Conservation (phyloP, 371 early-diverging fungal genomes). For the Cokeromyces recurvatus region DNA sequence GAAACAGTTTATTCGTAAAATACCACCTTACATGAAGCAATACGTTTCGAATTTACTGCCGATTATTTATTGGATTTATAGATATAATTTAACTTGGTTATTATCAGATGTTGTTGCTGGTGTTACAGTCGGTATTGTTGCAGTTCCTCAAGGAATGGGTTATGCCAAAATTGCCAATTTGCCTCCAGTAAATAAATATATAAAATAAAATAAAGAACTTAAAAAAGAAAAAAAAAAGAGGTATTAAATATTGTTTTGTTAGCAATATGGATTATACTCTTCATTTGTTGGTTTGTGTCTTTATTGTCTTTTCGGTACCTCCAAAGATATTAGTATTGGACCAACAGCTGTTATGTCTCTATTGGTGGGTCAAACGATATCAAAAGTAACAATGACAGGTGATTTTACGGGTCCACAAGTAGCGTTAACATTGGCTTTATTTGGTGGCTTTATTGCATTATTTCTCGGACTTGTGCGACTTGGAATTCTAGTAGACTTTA, state of each 20-base stretch:
- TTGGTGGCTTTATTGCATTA: conserved; percentile 55
- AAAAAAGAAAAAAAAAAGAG: background rate
- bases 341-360: conserved; percentile 85
- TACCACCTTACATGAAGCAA: conserved; percentile 9
- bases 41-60: conserved; percentile 48
- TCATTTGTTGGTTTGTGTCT: conserved; percentile 30
- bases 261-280: conserved; percentile 78
- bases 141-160: conserved; percentile 83
- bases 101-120: conserved; percentile 81
- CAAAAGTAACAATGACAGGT: conserved; percentile 23
- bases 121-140: conserved; percentile 80
- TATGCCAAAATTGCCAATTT: conserved; percentile 83
- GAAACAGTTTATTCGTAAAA: background rate
- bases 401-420: conserved; percentile 40
- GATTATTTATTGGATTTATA: conserved; percentile 62
- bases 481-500: conserved; percentile 83
- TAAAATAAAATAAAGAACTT: background rate
- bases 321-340: conserved; percentile 86
- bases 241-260: background rate
- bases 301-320: conserved; percentile 74
- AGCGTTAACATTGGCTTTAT: conserved; percentile 50
- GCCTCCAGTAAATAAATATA: conserved; percentile 41
- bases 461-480: conserved; percentile 70
- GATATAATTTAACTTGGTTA: conserved; percentile 75
- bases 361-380: conserved; percentile 63